Evolutionary conservation across 2,329 filamentous ascomycete genomes (phyloP).

Genomic region (Aspergillus pseudonomiae): DNA sequence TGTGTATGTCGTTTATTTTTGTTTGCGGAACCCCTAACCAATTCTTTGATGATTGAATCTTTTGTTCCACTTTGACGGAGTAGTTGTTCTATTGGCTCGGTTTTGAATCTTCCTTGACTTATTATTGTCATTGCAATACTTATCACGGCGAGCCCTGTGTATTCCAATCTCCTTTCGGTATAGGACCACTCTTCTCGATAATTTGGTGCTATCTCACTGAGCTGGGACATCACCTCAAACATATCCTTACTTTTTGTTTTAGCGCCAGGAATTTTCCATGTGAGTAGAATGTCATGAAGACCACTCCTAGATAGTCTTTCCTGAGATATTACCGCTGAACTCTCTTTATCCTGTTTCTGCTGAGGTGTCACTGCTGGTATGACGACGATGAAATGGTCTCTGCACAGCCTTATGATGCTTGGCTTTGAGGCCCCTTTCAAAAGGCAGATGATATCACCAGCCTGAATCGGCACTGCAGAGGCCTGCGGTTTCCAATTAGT

Average conservation of each 20-base stretch:
- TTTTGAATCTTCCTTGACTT: fast-evolving
- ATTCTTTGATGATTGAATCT: background rate
- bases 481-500: background rate
- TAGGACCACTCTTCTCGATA: background rate
- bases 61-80: background rate
- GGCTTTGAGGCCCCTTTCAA: background rate
- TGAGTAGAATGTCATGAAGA: background rate
- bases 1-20: fast-evolving
- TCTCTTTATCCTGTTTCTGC: background rate
- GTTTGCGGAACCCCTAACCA: fast-evolving
- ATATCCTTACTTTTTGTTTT: background rate
- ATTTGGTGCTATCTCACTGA: background rate
- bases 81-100: background rate
- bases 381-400: background rate
- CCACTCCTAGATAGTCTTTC: background rate
- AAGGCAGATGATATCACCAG: background rate
- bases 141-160: background rate
- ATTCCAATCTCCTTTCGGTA: background rate
- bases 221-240: background rate
- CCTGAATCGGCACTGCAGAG: background rate
- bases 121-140: background rate
- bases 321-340: no score
- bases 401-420: background rate
- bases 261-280: background rate
- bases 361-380: background rate